phyloP scores from a whole-genome alignment of 805 yeast species.

The Wickerhamomyces xylosicus region DNA sequence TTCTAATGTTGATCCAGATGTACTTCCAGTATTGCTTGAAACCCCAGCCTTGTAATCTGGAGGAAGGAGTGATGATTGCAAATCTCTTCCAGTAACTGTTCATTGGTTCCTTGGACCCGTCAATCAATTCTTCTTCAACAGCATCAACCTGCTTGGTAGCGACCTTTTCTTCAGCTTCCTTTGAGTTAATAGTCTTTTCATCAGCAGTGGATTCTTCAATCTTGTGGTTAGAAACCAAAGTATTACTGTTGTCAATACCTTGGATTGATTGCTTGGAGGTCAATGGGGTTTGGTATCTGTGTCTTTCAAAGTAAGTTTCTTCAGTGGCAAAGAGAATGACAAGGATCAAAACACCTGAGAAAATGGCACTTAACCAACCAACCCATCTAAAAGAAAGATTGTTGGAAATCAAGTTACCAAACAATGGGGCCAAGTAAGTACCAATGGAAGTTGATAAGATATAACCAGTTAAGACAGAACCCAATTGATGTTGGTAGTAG shows the following conservation, averaged over 20 bases:
- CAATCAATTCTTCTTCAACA: constrained; percentile 18
- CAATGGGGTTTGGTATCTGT: constrained; percentile 26
- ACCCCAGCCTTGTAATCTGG: constrained; percentile 54
- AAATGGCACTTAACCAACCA: constrained; percentile 55
- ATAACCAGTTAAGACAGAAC: constrained; percentile 61
- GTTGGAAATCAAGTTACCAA: constrained; percentile 64
- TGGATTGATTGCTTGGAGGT: constrained; percentile 12
- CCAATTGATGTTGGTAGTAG: constrained; percentile 69
- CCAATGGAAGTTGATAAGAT: constrained; percentile 69
- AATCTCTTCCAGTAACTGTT: constrained; percentile 36
- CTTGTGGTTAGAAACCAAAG: constrained; percentile 2
- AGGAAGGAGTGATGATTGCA: constrained; percentile 41
- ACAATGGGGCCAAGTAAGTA: constrained; percentile 68
- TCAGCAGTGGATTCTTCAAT: constrained; percentile 7
- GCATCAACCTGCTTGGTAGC: neutral
- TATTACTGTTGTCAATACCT: constrained; percentile 12
- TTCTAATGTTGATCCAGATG: constrained; percentile 38
- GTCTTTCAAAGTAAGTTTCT: constrained; percentile 60
- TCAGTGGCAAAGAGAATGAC: constrained; percentile 53
- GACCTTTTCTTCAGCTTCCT: constrained; percentile 1
- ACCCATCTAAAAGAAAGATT: constrained; percentile 69
- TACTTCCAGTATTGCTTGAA: constrained; percentile 53
- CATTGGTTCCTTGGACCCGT: constrained; percentile 31
- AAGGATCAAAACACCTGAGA: constrained; percentile 46
- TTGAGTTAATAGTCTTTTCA: constrained; percentile 7